Conservation (phyloP, 768 basidiomycete species). For the Trametes cingulata region DNA sequence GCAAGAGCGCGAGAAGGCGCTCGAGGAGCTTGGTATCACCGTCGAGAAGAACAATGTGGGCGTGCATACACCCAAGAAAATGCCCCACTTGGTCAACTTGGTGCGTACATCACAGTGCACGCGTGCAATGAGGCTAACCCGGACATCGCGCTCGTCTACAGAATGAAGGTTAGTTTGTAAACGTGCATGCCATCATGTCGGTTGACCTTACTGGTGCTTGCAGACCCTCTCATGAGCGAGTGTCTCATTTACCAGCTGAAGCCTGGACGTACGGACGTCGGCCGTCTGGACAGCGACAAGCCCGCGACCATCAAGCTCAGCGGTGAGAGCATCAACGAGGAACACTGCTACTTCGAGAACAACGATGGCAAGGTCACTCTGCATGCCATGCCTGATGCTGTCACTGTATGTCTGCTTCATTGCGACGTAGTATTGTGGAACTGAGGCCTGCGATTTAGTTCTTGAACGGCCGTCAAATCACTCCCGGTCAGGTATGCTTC, state of each 20-base stretch:
- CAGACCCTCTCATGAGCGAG: conserved; percentile 96
- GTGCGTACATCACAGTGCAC: conserved; percentile 43
- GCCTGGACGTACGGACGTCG: conserved; percentile 82
- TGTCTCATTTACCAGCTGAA: conserved; percentile 93
- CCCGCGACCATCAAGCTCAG: conserved; percentile 88
- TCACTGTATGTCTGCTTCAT: conserved; percentile 61
- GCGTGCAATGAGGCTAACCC: background rate
- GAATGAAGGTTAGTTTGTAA: conserved; percentile 65
- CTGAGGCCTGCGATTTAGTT: conserved; percentile 49
- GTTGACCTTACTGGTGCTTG: background rate
- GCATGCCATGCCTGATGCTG: conserved; percentile 74
- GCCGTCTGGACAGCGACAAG: conserved; percentile 81
- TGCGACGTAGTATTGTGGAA: background rate
- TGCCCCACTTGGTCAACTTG: conserved; percentile 92
- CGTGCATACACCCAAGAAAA: conserved; percentile 98
- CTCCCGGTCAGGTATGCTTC: conserved; percentile 66
- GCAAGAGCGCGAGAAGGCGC: conserved; percentile 94
- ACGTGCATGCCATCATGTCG: too few relatives aligned
- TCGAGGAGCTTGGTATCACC: conserved; percentile 96
- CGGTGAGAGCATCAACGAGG: conserved; percentile 87
- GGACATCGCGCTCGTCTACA: conserved; percentile 26
- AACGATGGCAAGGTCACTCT: conserved; percentile 81
- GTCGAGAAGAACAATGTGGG: conserved; percentile 97
- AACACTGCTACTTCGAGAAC: conserved; percentile 93
- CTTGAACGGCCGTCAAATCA: conserved; percentile 89